A percentile compares a stretch with the other conserved stretches of the same genome.
phyloP scores from a whole-genome alignment of 2,329 filamentous ascomycete species.

The Scytalidium sp. region DNA sequence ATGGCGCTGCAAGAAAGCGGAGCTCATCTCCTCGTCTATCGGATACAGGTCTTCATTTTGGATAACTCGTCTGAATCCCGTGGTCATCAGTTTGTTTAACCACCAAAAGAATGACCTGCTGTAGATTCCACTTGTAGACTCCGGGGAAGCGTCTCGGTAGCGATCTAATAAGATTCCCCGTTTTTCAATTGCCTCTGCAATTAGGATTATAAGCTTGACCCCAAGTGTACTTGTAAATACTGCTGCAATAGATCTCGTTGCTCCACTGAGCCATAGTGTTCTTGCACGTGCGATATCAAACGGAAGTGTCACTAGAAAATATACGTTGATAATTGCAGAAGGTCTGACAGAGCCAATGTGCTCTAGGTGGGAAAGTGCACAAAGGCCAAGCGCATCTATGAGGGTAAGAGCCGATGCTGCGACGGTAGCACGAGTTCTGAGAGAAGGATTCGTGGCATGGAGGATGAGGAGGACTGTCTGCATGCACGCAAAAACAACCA shows the following conservation, averaged over 20 bases:
- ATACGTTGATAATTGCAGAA: slow-evolving; percentile 19
- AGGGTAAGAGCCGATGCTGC: slow-evolving; percentile 15
- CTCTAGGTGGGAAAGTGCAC: slow-evolving; percentile 19
- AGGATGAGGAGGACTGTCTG: slow-evolving; percentile 14
- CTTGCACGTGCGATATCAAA: slow-evolving; percentile 21
- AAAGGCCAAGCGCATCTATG: slow-evolving; percentile 15
- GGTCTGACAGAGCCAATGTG: slow-evolving; percentile 21
- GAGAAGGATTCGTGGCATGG: slow-evolving; percentile 3
- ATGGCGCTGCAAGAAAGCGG: slow-evolving; percentile 7
- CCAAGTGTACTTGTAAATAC: slow-evolving; percentile 33
- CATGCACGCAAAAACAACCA: slow-evolving; percentile 16
- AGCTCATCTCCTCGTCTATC: slow-evolving; percentile 27
- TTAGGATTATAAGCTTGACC: slow-evolving; percentile 29
- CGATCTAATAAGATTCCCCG: slow-evolving; percentile 26
- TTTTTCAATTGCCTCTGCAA: slow-evolving; percentile 38
- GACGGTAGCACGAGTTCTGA: slow-evolving; percentile 13
- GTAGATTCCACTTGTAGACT: slow-evolving; percentile 36
- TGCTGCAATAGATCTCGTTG: slow-evolving; percentile 25
- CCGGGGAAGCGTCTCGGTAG: slow-evolving; percentile 30
- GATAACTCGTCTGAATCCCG: slow-evolving; percentile 33
- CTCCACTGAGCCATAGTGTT: slow-evolving; percentile 22
- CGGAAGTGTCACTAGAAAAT: slow-evolving; percentile 20
- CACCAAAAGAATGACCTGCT: slow-evolving; percentile 36
- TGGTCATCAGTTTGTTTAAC: slow-evolving; percentile 34
- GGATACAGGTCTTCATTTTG: slow-evolving; percentile 31